Conservation (phyloP, 306 rosid genomes). For the Quercus berberidifolia region DNA sequence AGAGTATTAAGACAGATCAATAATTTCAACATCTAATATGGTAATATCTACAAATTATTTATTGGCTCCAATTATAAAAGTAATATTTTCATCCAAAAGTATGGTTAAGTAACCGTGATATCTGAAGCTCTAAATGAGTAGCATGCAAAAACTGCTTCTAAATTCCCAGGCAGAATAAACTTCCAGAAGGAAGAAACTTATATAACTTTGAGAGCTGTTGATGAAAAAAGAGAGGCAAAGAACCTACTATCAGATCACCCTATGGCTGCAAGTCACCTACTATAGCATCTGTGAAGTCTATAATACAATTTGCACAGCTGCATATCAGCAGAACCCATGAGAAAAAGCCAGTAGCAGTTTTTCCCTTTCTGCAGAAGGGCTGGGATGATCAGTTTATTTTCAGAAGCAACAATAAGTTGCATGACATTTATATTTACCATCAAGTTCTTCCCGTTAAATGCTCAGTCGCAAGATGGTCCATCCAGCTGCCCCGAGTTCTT, state of each 20-base stretch:
- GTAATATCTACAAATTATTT: slow-evolving; percentile 13
- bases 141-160: slow-evolving; percentile 38
- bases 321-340: slow-evolving; percentile 10
- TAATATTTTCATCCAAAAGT: background rate
- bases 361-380: slow-evolving; percentile 27
- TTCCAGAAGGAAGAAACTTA: slow-evolving; percentile 26
- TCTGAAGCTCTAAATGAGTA: slow-evolving; percentile 34
- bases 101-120: slow-evolving; percentile 21
- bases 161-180: slow-evolving; percentile 14
- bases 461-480: slow-evolving; percentile 32
- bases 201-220: slow-evolving; percentile 8
- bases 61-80: slow-evolving; percentile 11
- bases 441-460: slow-evolving; percentile 30
- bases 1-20: background rate
- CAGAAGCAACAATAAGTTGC: slow-evolving; percentile 14
- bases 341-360: background rate
- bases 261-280: slow-evolving; percentile 28
- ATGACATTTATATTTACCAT: slow-evolving; percentile 37
- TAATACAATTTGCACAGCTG: background rate
- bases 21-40: background rate
- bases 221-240: slow-evolving; percentile 7
- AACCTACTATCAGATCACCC: slow-evolving; percentile 14
- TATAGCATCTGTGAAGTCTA: slow-evolving; percentile 11
- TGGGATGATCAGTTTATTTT: slow-evolving; percentile 42
- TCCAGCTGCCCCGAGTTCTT: slow-evolving; percentile 47